Conservation (phyloP, 139 green algal species). For the Protoeuglena noctilucae region DNA sequence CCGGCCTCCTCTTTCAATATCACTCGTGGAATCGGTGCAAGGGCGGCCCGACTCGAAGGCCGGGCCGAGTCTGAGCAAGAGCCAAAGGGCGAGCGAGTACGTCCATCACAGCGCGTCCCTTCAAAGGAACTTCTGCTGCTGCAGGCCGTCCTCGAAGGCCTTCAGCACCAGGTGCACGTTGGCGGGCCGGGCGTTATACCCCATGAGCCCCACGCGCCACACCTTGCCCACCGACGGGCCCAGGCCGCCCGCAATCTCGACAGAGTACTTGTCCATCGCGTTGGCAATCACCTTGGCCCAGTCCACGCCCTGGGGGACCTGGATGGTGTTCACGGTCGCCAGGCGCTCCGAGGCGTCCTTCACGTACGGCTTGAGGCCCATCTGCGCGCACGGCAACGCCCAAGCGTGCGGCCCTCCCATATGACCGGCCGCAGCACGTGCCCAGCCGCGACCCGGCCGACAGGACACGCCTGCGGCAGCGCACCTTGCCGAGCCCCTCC, state of each 20-base stretch:
- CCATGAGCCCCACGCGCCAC: slow-evolving; percentile 6
- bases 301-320: slow-evolving; percentile 18
- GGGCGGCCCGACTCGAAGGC: too few species aligned
- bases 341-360: slow-evolving; percentile 44
- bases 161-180: slow-evolving; percentile 3
- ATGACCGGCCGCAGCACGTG: too few species aligned
- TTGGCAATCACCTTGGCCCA: slow-evolving; percentile 1
- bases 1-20: too few species aligned
- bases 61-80: too few species aligned
- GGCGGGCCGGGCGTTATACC: slow-evolving; percentile 1
- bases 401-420: too few species aligned
- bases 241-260: slow-evolving; percentile 45
- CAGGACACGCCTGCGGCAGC: too few species aligned
- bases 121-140: slow-evolving; percentile 9
- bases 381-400: too few species aligned
- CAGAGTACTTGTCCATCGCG: slow-evolving; percentile 19
- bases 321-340: slow-evolving; percentile 82
- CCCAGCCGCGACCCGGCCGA: too few species aligned
- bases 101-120: too few species aligned
- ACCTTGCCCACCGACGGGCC: slow-evolving; percentile 39
- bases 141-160: slow-evolving; percentile 8
- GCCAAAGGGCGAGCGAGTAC: too few species aligned
- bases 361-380: slow-evolving; percentile 69
- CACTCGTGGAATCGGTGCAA: too few species aligned
- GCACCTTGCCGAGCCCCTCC: slow-evolving; percentile 43